A percentile compares a stretch with the other conserved stretches of the same genome.
These are phyloP conservation scores for Chrysanthemum lavandulifolium DNA, from an alignment of 129 eudicot genomes.

Conservation along the genomic window DNA sequence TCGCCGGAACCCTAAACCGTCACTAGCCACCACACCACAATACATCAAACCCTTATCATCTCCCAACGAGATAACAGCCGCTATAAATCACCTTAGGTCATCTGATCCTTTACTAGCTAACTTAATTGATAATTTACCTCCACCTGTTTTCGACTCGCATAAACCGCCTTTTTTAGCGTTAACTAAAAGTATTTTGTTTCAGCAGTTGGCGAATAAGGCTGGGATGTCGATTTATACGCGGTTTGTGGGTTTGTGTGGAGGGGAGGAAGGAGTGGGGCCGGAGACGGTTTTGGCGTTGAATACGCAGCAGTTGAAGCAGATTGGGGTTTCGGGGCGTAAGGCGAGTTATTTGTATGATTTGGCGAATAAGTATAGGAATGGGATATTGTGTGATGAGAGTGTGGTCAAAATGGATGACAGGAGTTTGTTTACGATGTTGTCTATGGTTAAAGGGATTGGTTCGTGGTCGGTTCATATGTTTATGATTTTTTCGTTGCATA, in stretches of 20 bases:
- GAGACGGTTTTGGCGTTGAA: conserved; percentile 58
- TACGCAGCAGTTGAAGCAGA: conserved; percentile 68
- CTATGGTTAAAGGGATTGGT: conserved; percentile 97
- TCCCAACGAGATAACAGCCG: conserved; percentile 51
- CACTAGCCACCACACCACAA: conserved; percentile 36
- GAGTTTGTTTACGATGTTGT: conserved; percentile 79
- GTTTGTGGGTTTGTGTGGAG: conserved; percentile 72
- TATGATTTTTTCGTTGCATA: conserved; percentile 83
- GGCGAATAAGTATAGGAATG: conserved; percentile 72
- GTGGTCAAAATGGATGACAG: conserved; percentile 89
- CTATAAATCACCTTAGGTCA: conserved; percentile 61
- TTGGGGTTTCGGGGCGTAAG: conserved; percentile 86
- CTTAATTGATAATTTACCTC: conserved; percentile 58
- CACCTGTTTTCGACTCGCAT: conserved; percentile 64
- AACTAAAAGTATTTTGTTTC: conserved; percentile 72
- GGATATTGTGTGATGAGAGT: conserved; percentile 64
- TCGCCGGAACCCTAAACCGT: conserved; percentile 49
- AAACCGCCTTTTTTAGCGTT: conserved; percentile 70
- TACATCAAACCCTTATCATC: conserved; percentile 54
- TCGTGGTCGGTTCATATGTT: conserved; percentile 99
- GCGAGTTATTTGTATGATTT: conserved; percentile 80
- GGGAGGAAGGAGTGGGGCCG: conserved; percentile 60
- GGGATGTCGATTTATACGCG: conserved; percentile 79
- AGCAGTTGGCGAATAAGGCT: conserved; percentile 84
- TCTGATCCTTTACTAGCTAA: conserved; percentile 58